A percentile compares a stretch with the other conserved stretches of the same genome.
These are phyloP conservation scores for Scopulariopsis brevicaulis DNA, from an alignment of 2,329 filamentous ascomycete genomes.

Conservation along the genomic window DNA sequence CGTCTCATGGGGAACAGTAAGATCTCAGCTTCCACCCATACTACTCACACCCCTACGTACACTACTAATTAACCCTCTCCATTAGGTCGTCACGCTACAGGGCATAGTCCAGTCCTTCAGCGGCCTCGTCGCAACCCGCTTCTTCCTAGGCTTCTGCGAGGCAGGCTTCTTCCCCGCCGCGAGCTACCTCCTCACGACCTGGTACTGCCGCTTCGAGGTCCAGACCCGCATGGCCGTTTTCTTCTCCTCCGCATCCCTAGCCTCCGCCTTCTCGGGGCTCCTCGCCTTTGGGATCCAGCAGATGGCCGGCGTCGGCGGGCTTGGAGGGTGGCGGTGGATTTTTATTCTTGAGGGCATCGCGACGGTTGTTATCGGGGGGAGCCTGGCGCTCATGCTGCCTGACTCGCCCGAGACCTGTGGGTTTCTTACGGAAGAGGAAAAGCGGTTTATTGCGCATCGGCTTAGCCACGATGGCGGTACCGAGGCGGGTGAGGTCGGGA, in stretches of 20 bases:
- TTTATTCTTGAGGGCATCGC: constrained; percentile 61
- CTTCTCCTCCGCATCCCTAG: constrained; percentile 71
- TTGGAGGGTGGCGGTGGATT: constrained; percentile 53
- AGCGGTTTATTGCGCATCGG: constrained; percentile 46
- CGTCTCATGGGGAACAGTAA: constrained; percentile 30
- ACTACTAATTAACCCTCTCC: constrained; percentile 20
- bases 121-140: constrained; percentile 1
- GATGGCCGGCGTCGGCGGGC: constrained; percentile 53
- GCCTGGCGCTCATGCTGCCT: constrained; percentile 60
- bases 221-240: constrained; percentile 56
- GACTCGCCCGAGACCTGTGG: constrained; percentile 70
- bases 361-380: constrained; percentile 55
- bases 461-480: constrained; percentile 15
- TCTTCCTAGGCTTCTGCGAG: constrained; percentile 6
- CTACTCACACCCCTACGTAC: constrained; percentile 29
- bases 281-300: constrained; percentile 58
- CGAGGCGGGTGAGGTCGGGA: constrained; percentile 7
- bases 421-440: background rate
- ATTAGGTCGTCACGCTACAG: background rate
- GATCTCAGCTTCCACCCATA: constrained; percentile 53
- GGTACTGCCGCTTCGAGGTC: constrained; percentile 46
- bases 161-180: constrained; percentile 8
- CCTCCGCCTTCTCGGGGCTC: constrained; percentile 66
- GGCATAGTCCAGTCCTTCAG: background rate
- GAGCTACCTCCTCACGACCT: constrained; percentile 41